Evolutionary conservation across 108 stramenopile genomes (phyloP).

Genomic region (Nannochloropsis gaditana): DNA sequence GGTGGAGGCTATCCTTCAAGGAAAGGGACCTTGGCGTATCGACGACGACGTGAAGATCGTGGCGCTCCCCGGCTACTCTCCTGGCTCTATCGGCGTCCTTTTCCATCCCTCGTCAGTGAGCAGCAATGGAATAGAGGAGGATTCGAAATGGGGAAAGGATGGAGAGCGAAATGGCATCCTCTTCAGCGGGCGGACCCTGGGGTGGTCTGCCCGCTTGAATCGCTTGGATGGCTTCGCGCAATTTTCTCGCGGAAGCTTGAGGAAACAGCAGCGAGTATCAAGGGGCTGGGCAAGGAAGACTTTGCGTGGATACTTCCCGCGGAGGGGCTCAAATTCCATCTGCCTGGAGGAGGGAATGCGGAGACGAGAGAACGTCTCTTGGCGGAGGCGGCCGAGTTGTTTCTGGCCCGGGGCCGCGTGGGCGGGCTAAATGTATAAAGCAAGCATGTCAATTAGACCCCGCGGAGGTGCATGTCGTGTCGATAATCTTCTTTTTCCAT

Average conservation of each 20-base stretch:
- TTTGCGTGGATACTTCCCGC: neutral
- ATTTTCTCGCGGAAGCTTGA: neutral
- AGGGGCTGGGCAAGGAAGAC: neutral
- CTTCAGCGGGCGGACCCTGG: neutral
- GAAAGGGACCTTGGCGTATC: neutral
- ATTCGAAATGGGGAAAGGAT: neutral
- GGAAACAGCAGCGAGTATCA: constrained; percentile 13
- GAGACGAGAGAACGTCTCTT: neutral
- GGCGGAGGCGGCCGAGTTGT: constrained; percentile 24
- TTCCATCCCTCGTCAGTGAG: neutral
- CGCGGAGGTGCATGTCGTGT: neutral
- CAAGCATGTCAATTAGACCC: neutral
- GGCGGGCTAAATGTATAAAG: neutral
- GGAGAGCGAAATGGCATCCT: neutral
- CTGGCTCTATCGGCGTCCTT: neutral
- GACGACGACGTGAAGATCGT: neutral
- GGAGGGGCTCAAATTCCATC: neutral
- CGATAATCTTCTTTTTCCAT: neutral
- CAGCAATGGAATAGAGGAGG: neutral
- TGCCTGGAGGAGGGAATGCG: neutral
- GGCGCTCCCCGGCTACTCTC: neutral
- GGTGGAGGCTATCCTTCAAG: neutral
- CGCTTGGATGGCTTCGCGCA: constrained; percentile 8
- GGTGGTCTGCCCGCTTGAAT: neutral
- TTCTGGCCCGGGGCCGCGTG: constrained; percentile 19